phyloP scores from a whole-genome alignment of 805 yeast genomes.

The Ogataea naganishii region DNA sequence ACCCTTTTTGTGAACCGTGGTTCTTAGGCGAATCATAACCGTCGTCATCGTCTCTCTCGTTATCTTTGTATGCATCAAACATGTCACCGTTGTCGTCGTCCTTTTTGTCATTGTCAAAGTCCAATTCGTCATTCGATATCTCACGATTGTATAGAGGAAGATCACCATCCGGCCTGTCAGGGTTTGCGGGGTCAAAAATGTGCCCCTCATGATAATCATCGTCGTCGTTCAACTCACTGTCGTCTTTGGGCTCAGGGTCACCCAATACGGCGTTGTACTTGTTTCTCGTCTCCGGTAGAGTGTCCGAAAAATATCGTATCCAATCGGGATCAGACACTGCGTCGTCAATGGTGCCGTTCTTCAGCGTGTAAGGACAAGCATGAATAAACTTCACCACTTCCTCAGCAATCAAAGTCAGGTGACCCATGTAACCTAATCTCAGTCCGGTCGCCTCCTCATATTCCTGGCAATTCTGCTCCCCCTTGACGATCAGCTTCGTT shows the following conservation, averaged over 20 bases:
- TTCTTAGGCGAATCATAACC: constrained; percentile 16
- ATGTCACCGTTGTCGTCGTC: constrained; percentile 11
- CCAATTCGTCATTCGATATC: constrained; percentile 5
- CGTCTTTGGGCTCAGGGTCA: constrained; percentile 17
- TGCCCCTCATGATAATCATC: constrained; percentile 25
- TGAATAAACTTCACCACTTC: constrained; percentile 83
- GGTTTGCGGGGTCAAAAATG: constrained; percentile 9
- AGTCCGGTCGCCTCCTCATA: constrained; percentile 53
- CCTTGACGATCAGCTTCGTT: constrained; percentile 42
- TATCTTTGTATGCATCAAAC: constrained; percentile 7
- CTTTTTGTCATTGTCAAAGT: constrained; percentile 9
- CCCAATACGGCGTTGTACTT: constrained; percentile 93
- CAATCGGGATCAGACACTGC: constrained; percentile 52
- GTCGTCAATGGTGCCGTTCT: constrained; percentile 43
- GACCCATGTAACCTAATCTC: constrained; percentile 95
- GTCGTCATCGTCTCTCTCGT: constrained; percentile 18
- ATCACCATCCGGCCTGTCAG: constrained; percentile 13
- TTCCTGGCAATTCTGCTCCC: constrained; percentile 55
- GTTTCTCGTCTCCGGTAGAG: constrained; percentile 81
- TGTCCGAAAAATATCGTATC: constrained; percentile 76
- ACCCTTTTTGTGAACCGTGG: constrained; percentile 5
- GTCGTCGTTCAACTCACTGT: constrained; percentile 25
- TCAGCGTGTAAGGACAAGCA: constrained; percentile 50
- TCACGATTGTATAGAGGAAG: constrained; percentile 7
- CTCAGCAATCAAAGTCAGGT: constrained; percentile 84